phyloP scores from a whole-genome alignment of 305 asterid species.

The Fraxinus albicans region DNA sequence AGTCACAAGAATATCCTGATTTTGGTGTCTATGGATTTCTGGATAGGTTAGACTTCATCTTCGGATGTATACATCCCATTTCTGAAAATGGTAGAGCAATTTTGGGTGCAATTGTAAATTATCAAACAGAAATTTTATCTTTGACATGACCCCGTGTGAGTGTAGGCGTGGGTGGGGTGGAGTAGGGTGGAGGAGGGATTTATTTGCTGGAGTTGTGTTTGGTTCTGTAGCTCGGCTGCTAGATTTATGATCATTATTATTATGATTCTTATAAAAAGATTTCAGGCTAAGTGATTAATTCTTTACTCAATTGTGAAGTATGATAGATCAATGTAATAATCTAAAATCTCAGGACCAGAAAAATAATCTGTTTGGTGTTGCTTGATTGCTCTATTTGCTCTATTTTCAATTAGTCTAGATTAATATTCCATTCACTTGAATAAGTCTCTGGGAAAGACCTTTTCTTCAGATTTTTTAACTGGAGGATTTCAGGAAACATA shows the following conservation, averaged over 20 bases:
- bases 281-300: not conserved
- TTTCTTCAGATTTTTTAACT: not conserved
- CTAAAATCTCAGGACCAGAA: not conserved
- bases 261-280: not conserved
- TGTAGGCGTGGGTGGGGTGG: not conserved
- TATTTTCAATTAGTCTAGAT: not conserved
- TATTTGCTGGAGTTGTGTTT: not conserved
- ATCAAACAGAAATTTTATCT: not conserved
- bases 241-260: not conserved
- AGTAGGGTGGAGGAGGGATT: not conserved
- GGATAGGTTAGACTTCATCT: not conserved
- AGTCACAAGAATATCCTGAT: constrained; percentile 2
- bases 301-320: not conserved
- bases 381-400: not conserved
- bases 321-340: not conserved
- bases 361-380: not conserved
- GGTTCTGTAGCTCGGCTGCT: not conserved
- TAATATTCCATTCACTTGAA: not conserved
- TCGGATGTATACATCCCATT: constrained; percentile 6
- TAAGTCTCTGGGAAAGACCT: not conserved
- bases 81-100: not conserved
- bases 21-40: not conserved
- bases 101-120: not conserved
- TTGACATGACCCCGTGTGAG: not conserved
- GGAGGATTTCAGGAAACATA: not conserved